Evolutionary conservation across 1,284 basidiomycete genomes (phyloP).

Genomic region (Clitocybe nebularis): DNA sequence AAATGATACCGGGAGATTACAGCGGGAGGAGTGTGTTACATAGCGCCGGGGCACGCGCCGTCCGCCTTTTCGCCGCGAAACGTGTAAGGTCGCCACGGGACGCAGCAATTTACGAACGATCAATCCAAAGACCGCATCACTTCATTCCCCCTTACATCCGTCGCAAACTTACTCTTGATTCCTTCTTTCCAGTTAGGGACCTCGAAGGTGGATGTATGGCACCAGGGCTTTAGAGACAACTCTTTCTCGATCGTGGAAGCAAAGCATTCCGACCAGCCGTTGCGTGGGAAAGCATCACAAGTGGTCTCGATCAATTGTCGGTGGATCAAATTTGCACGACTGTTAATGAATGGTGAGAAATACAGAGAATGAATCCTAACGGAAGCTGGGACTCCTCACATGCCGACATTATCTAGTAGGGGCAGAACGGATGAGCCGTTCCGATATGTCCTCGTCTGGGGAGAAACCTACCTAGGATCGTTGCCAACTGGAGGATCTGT

Average conservation of each 20-base stretch:
- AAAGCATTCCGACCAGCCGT: conserved; percentile 46
- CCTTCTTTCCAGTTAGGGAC: conserved; percentile 42
- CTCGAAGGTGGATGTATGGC: conserved; percentile 48
- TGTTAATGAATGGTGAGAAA: conserved; percentile 18
- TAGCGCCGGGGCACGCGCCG: background rate
- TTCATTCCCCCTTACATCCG: conserved; percentile 42
- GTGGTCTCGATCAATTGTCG: conserved; percentile 40
- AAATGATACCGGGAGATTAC: background rate
- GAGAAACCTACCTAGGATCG: conserved; percentile 39
- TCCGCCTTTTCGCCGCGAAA: conserved; percentile 1
- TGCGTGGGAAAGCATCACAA: conserved; percentile 39
- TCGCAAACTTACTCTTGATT: conserved; percentile 44
- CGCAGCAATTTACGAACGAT: too few species aligned
- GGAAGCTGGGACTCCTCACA: conserved; percentile 26
- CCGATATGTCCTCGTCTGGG: background rate
- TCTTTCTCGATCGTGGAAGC: conserved; percentile 45
- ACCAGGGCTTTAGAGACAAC: conserved; percentile 47
- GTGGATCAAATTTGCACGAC: conserved; percentile 44
- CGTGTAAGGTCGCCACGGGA: background rate
- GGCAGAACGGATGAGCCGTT: conserved; percentile 6
- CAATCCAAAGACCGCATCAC: conserved; percentile 40
- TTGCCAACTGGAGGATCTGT: conserved; percentile 49
- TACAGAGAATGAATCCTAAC: conserved; percentile 4
- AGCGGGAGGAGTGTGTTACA: too few species aligned
- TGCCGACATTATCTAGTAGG: conserved; percentile 39